Base-by-base conservation (phyloP, 192 early-diverging fungal genomes). In the Dimargaris cristalligena region DNA sequence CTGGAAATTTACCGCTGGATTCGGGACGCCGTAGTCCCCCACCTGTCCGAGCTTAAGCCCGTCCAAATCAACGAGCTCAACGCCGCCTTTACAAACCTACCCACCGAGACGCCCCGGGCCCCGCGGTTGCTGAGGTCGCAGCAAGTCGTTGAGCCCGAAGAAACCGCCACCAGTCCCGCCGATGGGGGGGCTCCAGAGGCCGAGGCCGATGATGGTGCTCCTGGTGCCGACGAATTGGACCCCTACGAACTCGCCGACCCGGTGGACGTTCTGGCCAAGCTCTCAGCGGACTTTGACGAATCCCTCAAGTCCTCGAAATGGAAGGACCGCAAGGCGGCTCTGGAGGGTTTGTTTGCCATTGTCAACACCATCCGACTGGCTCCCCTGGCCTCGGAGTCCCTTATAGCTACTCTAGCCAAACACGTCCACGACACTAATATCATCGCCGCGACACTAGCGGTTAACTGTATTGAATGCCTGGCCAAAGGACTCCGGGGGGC, bases 1-100 rank as follows among this genome's bases (percentile, higher is more conserved):
- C 71, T 93, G 41, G 94, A 97, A 72, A 65, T 99, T 56, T 97
- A 91, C 63, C 79, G 87, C 44, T 99, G 91, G 90, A 78, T 99
- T 52, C 86, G 91, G 23, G 74, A 78, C 38, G 91, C 91, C 1
- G 78, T 97, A 31, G 71, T 78, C 54, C 73, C 79, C 22, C 88
- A 80, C 52, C 66, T 99, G 35, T 74, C 75, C 30, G 88, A 95
- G 9, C 65, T 99, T 62, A 93, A 96, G 58, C 94, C 97, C 0
- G 90, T 99, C 2, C 90, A 96, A 65, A 66, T 85, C 18, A 95
- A 95, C 68, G 95, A 99, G 50, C 71, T 99, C 6, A 77, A 90
- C 59, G 80, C 90, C 35, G 82, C 78, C 44, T 99, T 97, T 68
- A 79, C 79, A 23, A 75, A 76, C 31, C 59, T 86, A 33, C 80